Base-by-base conservation (phyloP, 805 yeast species). In the Saccharomycopsis capsularis region DNA sequence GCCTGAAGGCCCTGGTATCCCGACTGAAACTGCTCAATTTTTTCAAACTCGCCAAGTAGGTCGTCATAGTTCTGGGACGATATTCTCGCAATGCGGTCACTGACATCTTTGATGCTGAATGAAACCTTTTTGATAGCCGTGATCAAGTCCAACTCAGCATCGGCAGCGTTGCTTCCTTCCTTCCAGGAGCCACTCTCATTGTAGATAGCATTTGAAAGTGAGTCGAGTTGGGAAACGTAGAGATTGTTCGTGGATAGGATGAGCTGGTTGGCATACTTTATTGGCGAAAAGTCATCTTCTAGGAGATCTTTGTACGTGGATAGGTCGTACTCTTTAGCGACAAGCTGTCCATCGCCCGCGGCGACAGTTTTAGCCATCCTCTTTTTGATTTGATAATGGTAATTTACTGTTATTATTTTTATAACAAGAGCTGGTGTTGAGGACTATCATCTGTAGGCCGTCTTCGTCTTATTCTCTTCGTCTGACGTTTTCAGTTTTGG, bases 31-130 rank as follows among this genome's bases (percentile, higher is more conserved):
- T 44, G 42, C 35, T 65, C 69, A 19, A 68, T 60, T 37, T 61
- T 57, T n/a, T 60, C 56, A 52, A 71, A 63, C 52, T 68, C 70
- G 9, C 60, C 46, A 9, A 70, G 60, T 29, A 71, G 61, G 34
- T 59, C 56, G 27, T 64, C 65, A 55, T 69, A 64, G 55, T 69
- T 63, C 16, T 53, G 51, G 2, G 66, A 57, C 4, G 73, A 59
- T n/a, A 69, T 60, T 22, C 56, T 47, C 19, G 56, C 56, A 67
- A 70, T 69, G 41, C 73, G 59, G 51, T 63, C 61, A 47, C 69
- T 67, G 46, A 69, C 68, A 55, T 71, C 76, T 41, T 65, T 64
- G 11, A 66, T 59, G 54, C 68, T 74, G 53, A 71, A 72, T 41
- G 61, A 65, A 41, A 71, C 60, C 56, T 64, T 68, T 47, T 72